Conservation (phyloP, 106 monocot species). For the Phalaenopsis aphrodite region DNA sequence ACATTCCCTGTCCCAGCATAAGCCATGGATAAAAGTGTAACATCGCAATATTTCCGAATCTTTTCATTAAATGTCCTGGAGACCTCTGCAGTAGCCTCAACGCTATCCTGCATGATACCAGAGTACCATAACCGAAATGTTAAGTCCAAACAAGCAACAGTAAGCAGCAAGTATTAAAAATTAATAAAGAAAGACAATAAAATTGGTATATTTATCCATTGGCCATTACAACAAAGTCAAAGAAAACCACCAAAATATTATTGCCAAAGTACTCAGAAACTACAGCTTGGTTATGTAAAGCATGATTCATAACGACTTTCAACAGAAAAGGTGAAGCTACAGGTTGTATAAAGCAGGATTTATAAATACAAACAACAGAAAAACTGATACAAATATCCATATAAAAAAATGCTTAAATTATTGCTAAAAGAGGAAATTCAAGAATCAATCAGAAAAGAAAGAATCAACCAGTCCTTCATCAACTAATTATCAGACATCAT, state of each 20-base stretch:
- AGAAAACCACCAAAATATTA: background rate
- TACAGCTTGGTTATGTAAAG: too few relatives aligned
- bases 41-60: conserved; percentile 90
- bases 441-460: background rate
- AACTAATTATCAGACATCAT: background rate
- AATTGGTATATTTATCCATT: background rate
- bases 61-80: conserved; percentile 94
- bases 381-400: background rate
- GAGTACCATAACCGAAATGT: background rate
- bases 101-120: conserved; percentile 60
- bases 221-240: background rate
- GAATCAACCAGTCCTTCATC: background rate
- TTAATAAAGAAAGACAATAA: background rate
- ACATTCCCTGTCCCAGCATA: conserved; percentile 99
- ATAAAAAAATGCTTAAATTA: background rate
- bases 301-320: too few relatives aligned
- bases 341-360: too few relatives aligned
- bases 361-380: too few relatives aligned
- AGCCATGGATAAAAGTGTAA: conserved; percentile 86
- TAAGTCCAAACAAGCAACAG: background rate
- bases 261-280: background rate
- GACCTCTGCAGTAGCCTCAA: conserved; percentile 93
- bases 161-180: background rate
- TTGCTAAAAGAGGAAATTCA: background rate
- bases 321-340: too few relatives aligned